Evolutionary conservation across 495 filamentous ascomycete species (phyloP).

Genomic region (Aspergillus conjunctus): DNA sequence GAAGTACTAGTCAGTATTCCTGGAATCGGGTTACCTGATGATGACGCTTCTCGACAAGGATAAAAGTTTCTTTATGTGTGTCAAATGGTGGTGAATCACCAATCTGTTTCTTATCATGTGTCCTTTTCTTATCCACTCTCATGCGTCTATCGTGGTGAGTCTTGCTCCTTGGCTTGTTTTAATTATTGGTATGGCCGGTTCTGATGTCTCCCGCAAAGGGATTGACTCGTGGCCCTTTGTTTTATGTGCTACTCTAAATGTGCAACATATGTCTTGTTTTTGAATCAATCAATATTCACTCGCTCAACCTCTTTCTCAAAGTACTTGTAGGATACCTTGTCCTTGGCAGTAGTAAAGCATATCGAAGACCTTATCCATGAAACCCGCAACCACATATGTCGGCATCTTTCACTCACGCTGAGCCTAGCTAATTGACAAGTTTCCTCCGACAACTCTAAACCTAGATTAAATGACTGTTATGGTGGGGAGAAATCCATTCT

Average conservation of each 20-base stretch:
- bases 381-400: too few species aligned
- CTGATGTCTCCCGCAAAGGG: conserved; percentile 56
- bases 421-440: too few species aligned
- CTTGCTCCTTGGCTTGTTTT: conserved; percentile 26
- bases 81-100: conserved; percentile 17
- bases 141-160: conserved; percentile 21
- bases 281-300: neutral
- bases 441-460: too few species aligned
- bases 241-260: conserved; percentile 14
- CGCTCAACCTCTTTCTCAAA: neutral
- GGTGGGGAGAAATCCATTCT: too few species aligned
- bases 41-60: conserved; percentile 26
- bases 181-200: conserved; percentile 46
- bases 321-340: neutral
- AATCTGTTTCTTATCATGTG: conserved; percentile 26
- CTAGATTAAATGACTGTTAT: too few species aligned
- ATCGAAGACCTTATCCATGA: too few species aligned
- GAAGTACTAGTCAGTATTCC: conserved; percentile 31
- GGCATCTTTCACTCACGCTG: too few species aligned
- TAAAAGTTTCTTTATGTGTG: conserved; percentile 33
- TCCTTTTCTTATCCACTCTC: conserved; percentile 26
- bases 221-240: conserved; percentile 57
- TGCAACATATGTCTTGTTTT: conserved; percentile 1
- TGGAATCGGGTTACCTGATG: conserved; percentile 30
- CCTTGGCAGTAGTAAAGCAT: too few species aligned